These are phyloP conservation scores for Elongisporangium undulatum DNA, from an alignment of 352 stramenopile species.

Conservation along the genomic window DNA sequence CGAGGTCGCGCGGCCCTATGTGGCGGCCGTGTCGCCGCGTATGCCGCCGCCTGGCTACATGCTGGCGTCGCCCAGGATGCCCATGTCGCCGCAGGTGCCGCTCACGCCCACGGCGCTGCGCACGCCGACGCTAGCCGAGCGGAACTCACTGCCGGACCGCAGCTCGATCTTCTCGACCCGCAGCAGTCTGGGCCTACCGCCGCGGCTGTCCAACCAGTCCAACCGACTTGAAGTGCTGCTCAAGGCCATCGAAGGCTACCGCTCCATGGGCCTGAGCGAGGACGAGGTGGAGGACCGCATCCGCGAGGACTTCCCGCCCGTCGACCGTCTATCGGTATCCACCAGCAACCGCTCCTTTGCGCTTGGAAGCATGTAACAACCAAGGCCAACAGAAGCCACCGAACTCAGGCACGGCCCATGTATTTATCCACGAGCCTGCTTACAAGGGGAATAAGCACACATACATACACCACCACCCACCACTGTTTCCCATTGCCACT, in stretches of 20 bases:
- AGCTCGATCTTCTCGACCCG: slow-evolving; percentile 45
- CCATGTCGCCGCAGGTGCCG: not conserved
- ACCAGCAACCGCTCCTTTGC: slow-evolving; percentile 3
- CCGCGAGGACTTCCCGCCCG: slow-evolving; percentile 55
- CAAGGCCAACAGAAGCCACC: not conserved
- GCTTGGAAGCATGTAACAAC: slow-evolving; percentile 10
- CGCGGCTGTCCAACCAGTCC: slow-evolving; percentile 52
- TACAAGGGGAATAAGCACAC: not conserved
- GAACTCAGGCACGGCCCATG: not conserved
- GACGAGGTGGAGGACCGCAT: slow-evolving; percentile 67
- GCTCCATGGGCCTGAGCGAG: slow-evolving; percentile 44
- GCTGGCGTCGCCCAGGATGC: not conserved
- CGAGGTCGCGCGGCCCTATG: slow-evolving; percentile 59
- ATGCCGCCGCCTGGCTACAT: not conserved
- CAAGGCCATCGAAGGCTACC: slow-evolving; percentile 59
- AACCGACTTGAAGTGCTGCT: slow-evolving; percentile 58
- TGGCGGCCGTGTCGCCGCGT: slow-evolving; percentile 5
- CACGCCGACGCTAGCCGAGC: slow-evolving; percentile 15
- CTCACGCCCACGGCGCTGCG: not conserved
- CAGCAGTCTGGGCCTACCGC: slow-evolving; percentile 51
- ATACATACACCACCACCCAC: not conserved
- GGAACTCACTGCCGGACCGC: slow-evolving; percentile 15
- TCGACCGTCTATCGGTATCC: slow-evolving; percentile 28
- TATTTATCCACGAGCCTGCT: not conserved
- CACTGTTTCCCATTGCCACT: not conserved